Evolutionary conservation across 768 basidiomycete species (phyloP), one percentile per base, ranked within the genome.

Genomic region (Leccinum barrowsii): DNA sequence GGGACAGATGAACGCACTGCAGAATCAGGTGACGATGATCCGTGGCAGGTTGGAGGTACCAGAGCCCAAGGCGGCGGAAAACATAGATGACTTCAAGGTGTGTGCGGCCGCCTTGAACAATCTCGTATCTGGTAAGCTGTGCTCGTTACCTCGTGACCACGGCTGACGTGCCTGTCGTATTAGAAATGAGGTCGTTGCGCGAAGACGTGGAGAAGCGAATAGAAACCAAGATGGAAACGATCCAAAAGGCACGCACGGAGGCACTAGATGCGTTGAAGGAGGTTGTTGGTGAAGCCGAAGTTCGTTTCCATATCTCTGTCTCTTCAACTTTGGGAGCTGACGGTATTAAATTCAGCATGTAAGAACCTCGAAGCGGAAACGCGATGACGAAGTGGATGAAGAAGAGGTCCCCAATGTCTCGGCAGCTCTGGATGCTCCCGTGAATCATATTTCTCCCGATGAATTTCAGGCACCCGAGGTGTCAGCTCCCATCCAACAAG

Each of bases 351-450:
- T 52, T 7, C 19, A 70, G 68, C 63, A 59, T 65, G 21, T 73
- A 60, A 71, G 70, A 59, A 78, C 80, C 53, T 73, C 79, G 72
- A 89, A 90, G 74, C 83, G 87, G 59, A 90, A 88, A 73, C 85
- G 85, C 51, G 63, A 58, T 42, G 78, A 79, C 46, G 77, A 76
- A 61, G 78, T 76, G 40, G 75, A 65, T 1, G 59, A 57, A 1
- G 55, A 65, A 54, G 60, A 56, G 21, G n/a, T 28, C 2, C 30
- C 30, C 2, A 50, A 50, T 13, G 47, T 28, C 19, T 12, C 24
- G 11, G 47, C 3, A 4, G 46, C 53, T 13, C 10, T 42, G 3
- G 22, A 54, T 4, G 15, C 28, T 52, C 40, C n/a, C 17, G 40
- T 19, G 40, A n/a, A 42, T n/a, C 40, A n/a, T 5, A 42, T n/a